Evolutionary conservation across 495 filamentous ascomycete genomes (phyloP).

Genomic region (Penicillium chermesinum): DNA sequence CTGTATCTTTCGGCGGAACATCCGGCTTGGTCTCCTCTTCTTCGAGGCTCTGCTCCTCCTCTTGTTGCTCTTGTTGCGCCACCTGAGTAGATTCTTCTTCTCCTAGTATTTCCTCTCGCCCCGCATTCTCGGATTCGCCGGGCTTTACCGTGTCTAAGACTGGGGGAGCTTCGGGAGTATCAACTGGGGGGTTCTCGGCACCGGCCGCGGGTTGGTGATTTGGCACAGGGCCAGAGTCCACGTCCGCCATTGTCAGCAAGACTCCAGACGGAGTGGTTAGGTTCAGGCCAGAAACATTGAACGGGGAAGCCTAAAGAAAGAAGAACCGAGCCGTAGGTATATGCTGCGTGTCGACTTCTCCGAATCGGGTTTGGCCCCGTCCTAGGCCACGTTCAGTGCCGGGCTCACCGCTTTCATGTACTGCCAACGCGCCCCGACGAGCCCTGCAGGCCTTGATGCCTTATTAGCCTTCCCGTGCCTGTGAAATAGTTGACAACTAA

Average conservation of each 20-base stretch:
- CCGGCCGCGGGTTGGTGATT: constrained; percentile 26
- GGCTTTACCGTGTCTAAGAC: constrained; percentile 31
- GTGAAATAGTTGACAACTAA: neutral
- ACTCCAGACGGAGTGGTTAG: constrained; percentile 33
- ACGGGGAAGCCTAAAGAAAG: constrained; percentile 6
- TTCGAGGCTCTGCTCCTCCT: constrained; percentile 4
- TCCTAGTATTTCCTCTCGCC: constrained; percentile 27
- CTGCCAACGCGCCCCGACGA: too few species aligned
- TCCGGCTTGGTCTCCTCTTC: constrained; percentile 16
- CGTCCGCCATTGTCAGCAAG: constrained; percentile 44
- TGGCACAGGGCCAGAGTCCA: constrained; percentile 36
- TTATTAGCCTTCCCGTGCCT: too few species aligned
- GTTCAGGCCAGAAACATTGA: constrained; percentile 31
- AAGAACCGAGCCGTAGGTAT: neutral
- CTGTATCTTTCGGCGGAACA: constrained; percentile 21
- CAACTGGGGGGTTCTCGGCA: constrained; percentile 29
- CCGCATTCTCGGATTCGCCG: constrained; percentile 21
- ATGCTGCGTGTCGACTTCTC: constrained; percentile 17
- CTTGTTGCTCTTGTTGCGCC: constrained; percentile 17
- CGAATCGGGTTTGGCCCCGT: constrained; percentile 18
- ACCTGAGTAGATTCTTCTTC: constrained; percentile 17
- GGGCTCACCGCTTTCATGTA: neutral
- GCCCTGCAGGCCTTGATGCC: neutral
- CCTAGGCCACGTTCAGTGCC: constrained; percentile 6
- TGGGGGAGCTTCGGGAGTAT: constrained; percentile 27